These are phyloP conservation scores for Zymoseptoria tritici DNA, from an alignment of 2,329 filamentous ascomycete species.

Conservation along the genomic window DNA sequence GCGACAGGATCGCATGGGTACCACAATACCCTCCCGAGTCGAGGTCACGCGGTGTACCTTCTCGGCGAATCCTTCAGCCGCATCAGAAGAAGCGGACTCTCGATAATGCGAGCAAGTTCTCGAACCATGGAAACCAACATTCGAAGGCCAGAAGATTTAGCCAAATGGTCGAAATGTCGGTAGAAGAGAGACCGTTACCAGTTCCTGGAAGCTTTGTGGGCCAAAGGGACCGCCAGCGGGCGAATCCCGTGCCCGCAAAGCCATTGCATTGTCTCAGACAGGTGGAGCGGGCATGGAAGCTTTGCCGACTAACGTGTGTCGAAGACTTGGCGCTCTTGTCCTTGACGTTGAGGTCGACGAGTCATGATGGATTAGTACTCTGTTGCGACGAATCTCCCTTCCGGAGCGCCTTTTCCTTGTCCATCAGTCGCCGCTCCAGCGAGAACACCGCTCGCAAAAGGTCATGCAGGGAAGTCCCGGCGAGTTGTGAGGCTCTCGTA, in stretches of 20 bases:
- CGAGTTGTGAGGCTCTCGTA: constrained; percentile 43
- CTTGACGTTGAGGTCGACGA: constrained; percentile 7
- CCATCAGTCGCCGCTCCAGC: constrained; percentile 41
- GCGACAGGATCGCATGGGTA: neutral
- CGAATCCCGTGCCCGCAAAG: neutral
- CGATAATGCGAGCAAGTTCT: neutral
- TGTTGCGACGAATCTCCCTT: constrained; percentile 4
- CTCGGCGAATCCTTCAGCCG: neutral
- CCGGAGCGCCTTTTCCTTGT: constrained; percentile 27
- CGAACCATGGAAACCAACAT: neutral
- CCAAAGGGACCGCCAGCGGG: neutral
- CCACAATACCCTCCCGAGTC: neutral
- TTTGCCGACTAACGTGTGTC: neutral
- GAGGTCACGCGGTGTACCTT: neutral
- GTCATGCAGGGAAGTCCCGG: constrained; percentile 44
- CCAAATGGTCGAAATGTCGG: neutral
- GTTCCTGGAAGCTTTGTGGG: neutral
- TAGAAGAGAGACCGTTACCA: neutral
- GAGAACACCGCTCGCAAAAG: constrained; percentile 45
- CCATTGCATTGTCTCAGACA: neutral
- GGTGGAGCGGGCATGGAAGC: neutral
- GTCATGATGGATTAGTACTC: neutral
- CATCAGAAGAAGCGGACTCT: neutral
- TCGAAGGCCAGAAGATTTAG: neutral
- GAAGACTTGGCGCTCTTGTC: neutral